Evolutionary conservation across 2,329 filamentous ascomycete species (phyloP).

Genomic region (Trichoderma aggressivum): DNA sequence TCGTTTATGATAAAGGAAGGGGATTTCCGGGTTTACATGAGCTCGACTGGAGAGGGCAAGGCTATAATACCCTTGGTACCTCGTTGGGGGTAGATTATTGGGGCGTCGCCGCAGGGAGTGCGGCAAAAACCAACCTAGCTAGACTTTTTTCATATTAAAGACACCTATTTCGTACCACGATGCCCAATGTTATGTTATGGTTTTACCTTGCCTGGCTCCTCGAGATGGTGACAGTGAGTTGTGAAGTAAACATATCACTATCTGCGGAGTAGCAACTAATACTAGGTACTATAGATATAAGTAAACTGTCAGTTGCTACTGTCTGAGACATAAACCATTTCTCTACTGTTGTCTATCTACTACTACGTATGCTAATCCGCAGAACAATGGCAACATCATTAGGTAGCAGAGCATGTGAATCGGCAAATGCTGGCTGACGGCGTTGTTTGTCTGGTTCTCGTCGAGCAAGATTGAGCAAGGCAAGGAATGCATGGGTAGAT

Average conservation of each 20-base stretch:
- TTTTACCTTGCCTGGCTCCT: not conserved
- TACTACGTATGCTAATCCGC: not conserved
- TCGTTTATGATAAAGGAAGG: conserved; percentile 38
- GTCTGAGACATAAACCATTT: not conserved
- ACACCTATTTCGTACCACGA: conserved; percentile 15
- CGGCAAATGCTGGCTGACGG: not conserved
- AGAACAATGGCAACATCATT: not conserved
- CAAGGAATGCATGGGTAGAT: not conserved
- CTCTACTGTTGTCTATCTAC: not conserved
- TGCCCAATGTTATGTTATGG: conserved; percentile 11
- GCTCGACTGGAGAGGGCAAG: conserved; percentile 35
- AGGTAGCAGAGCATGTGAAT: not conserved
- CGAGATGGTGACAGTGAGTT: not conserved
- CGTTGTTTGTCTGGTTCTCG: not conserved
- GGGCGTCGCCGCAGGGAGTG: conserved; percentile 33
- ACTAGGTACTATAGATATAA: no score
- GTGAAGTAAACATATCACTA: not conserved
- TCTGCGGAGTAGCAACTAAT: not conserved
- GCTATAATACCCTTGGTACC: conserved; percentile 30
- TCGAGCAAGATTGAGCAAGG: not conserved
- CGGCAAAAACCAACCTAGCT: conserved; percentile 31
- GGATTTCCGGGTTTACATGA: conserved; percentile 35
- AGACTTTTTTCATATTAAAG: conserved; percentile 34
- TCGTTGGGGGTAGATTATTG: conserved; percentile 32
- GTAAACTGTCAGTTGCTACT: not conserved